Conservation (phyloP, 192 early-diverging fungal genomes). For the Backusella parvicylindrica region DNA sequence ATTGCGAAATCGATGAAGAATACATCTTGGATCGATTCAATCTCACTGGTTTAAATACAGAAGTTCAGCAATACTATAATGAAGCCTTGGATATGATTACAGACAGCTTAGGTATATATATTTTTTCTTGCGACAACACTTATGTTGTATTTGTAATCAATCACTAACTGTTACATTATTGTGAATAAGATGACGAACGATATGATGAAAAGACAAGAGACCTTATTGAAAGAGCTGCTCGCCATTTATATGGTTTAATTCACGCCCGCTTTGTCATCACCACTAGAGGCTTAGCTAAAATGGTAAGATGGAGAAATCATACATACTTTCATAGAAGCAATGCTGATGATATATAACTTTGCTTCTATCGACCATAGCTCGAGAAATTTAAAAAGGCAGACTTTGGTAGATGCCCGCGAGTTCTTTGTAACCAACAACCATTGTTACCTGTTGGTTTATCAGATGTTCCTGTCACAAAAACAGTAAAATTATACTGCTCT, state of each 20-base stretch:
- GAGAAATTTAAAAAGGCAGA: slow-evolving; percentile 92
- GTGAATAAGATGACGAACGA: slow-evolving; percentile 46
- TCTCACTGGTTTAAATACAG: slow-evolving; percentile 83
- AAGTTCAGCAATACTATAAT: slow-evolving; percentile 78
- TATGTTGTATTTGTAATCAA: neutral
- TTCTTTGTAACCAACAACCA: slow-evolving; percentile 84
- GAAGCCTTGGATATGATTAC: slow-evolving; percentile 91
- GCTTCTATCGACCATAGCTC: slow-evolving; percentile 31
- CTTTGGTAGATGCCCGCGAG: slow-evolving; percentile 92
- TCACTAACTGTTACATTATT: neutral
- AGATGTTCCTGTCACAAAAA: slow-evolving; percentile 78
- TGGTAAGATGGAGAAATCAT: slow-evolving; percentile 49
- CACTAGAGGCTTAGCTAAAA: slow-evolving; percentile 85
- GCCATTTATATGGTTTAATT: slow-evolving; percentile 94
- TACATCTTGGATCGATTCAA: slow-evolving; percentile 97
- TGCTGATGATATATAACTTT: no score
- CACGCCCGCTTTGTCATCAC: slow-evolving; percentile 96
- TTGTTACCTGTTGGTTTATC: slow-evolving; percentile 88
- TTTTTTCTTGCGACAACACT: neutral
- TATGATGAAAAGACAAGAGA: slow-evolving; percentile 66
- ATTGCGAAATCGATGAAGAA: slow-evolving; percentile 96
- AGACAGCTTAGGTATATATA: slow-evolving; percentile 64
- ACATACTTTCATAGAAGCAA: neutral
- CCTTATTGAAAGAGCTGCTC: slow-evolving; percentile 81
- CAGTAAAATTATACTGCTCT: slow-evolving; percentile 93